A percentile compares a stretch with the other conserved stretches of the same genome.
phyloP scores from a whole-genome alignment of 352 stramenopile species.

The Peronospora tabacina region DNA sequence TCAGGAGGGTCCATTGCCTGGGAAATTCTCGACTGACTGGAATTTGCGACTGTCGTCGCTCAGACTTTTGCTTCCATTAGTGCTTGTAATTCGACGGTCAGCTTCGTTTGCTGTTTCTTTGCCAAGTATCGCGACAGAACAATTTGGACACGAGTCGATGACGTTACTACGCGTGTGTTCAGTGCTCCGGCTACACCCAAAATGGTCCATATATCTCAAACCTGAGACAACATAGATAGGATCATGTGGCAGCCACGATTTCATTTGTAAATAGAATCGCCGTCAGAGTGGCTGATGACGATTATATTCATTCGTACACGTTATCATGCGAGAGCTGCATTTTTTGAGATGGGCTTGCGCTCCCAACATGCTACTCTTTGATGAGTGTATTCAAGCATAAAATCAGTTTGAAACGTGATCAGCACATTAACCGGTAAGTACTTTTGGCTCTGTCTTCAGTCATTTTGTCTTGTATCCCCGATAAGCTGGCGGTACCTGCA shows the following conservation, averaged over 20 bases:
- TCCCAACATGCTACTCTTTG: too few species aligned
- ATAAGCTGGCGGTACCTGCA: too few species aligned
- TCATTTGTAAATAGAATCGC: conserved; percentile 1
- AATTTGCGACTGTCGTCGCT: conserved; percentile 2
- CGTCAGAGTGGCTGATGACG: background rate
- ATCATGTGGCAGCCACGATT: background rate
- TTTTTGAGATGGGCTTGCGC: too few species aligned
- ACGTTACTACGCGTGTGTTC: background rate
- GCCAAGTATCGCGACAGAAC: background rate
- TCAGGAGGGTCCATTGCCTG: conserved; percentile 3
- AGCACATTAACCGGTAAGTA: too few species aligned
- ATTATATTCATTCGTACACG: background rate
- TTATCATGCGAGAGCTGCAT: background rate
- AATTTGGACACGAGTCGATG: background rate
- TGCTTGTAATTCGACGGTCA: conserved; percentile 11
- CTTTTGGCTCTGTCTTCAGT: too few species aligned
- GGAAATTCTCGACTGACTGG: conserved; percentile 9
- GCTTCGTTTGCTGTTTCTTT: conserved; percentile 18
- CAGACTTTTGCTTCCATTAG: background rate
- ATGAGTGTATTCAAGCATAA: too few species aligned
- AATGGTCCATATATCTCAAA: background rate
- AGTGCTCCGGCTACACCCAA: background rate
- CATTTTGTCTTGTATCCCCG: too few species aligned
- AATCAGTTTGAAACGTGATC: too few species aligned
- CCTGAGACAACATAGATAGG: background rate